These are phyloP conservation scores for Gliomastix tumulicola DNA, from an alignment of 2,329 filamentous ascomycete genomes.

Conservation along the genomic window DNA sequence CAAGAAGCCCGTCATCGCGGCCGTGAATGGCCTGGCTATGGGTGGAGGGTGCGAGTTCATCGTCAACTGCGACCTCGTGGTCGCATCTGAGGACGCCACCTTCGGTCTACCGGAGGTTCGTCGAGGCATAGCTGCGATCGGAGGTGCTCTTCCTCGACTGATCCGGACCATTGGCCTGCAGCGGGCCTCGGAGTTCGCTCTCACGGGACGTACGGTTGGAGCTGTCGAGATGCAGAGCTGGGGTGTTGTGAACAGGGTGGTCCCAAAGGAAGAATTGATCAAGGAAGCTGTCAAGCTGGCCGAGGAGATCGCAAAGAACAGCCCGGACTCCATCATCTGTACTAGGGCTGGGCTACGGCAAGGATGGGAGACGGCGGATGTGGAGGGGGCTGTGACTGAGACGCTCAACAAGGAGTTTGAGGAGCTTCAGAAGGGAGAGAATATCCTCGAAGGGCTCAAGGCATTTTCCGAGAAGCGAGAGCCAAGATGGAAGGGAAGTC, in stretches of 20 bases:
- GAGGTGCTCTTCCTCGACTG: slow-evolving; percentile 41
- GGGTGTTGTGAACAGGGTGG: slow-evolving; percentile 16
- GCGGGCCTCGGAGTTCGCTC: slow-evolving; percentile 13
- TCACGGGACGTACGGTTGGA: slow-evolving; percentile 12
- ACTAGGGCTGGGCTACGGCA: slow-evolving; percentile 59
- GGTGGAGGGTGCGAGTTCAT: slow-evolving; percentile 49
- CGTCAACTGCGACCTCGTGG: slow-evolving; percentile 42
- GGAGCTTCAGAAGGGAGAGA: slow-evolving; percentile 54
- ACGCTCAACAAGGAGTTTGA: slow-evolving; percentile 35
- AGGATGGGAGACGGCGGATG: slow-evolving; percentile 62
- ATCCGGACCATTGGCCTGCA: slow-evolving; percentile 21
- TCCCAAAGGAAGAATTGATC: slow-evolving; percentile 29
- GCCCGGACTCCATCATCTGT: slow-evolving; percentile 65
- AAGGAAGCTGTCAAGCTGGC: slow-evolving; percentile 53
- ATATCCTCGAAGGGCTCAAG: slow-evolving; percentile 61
- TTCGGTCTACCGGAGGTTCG: slow-evolving; percentile 45
- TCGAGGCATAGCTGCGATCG: slow-evolving; percentile 41
- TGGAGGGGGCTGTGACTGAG: slow-evolving; percentile 44
- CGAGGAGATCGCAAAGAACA: slow-evolving; percentile 50
- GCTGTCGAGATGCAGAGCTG: slow-evolving; percentile 13
- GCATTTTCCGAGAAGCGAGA: slow-evolving; percentile 67
- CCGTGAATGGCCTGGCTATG: slow-evolving; percentile 46
- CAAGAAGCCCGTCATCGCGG: slow-evolving; percentile 51
- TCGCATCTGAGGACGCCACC: slow-evolving; percentile 37
- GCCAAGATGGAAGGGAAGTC: slow-evolving; percentile 55